phyloP scores from a whole-genome alignment of 805 yeast genomes.

The Candida palmyrensis region DNA sequence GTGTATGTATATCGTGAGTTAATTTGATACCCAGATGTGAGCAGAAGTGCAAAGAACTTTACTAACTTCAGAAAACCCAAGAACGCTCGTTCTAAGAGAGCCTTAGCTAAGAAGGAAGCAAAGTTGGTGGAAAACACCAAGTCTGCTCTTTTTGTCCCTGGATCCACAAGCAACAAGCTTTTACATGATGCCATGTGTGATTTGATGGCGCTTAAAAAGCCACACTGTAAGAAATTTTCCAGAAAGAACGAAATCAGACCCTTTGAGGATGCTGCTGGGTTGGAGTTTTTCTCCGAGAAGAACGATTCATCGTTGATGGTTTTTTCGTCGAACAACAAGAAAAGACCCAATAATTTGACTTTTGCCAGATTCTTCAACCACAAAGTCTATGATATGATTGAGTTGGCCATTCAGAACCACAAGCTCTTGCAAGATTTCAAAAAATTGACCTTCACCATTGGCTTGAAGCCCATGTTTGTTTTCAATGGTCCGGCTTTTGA shows the following conservation, averaged over 20 bases:
- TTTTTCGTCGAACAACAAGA: slow-evolving; percentile 74
- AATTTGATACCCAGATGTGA: no score
- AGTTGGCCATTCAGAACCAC: slow-evolving; percentile 66
- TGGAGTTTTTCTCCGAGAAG: slow-evolving; percentile 93
- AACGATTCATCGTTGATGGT: slow-evolving; percentile 87
- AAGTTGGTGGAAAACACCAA: slow-evolving; percentile 87
- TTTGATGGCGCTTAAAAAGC: slow-evolving; percentile 85
- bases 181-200: slow-evolving; percentile 89
- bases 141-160: slow-evolving; percentile 87
- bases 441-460: slow-evolving; percentile 74
- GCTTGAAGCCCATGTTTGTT: slow-evolving; percentile 89
- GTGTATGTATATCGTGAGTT: slow-evolving; percentile 32
- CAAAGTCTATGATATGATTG: slow-evolving; percentile 91
- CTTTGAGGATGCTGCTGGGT: slow-evolving; percentile 78
- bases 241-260: slow-evolving; percentile 89
- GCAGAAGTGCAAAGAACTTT: neutral
- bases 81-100: slow-evolving; percentile 94
- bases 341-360: slow-evolving; percentile 87
- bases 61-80: slow-evolving; percentile 63
- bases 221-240: slow-evolving; percentile 78
- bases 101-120: slow-evolving; percentile 81
- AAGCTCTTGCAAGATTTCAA: slow-evolving; percentile 79
- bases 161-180: slow-evolving; percentile 70
- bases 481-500: slow-evolving; percentile 94
- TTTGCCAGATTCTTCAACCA: slow-evolving; percentile 87